A percentile compares a stretch with the other conserved stretches of the same genome.
phyloP scores from a whole-genome alignment of 441 rosid species.

The Mallotus repandus region DNA sequence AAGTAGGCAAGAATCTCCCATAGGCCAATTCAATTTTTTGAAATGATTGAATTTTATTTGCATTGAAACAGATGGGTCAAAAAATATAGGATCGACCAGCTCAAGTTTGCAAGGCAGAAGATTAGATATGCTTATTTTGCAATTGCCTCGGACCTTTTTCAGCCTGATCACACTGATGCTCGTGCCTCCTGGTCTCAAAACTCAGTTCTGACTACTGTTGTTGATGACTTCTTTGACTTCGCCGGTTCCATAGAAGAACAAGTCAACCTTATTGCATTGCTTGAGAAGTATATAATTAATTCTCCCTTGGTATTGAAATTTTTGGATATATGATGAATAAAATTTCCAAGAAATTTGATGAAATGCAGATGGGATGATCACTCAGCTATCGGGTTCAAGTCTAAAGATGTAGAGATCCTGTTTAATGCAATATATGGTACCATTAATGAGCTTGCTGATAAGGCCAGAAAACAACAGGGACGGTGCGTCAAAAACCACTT shows the following conservation, averaged over 20 bases:
- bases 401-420: constrained; percentile 7
- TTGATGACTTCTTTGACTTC: constrained; percentile 24
- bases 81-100: constrained; percentile 10
- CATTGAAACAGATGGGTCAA: constrained; percentile 18
- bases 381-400: constrained; percentile 8
- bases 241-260: constrained; percentile 23
- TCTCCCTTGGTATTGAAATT: no score
- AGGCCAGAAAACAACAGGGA: background rate
- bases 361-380: constrained; percentile 15
- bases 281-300: background rate
- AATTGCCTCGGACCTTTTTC: constrained; percentile 13
- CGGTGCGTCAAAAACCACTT: constrained; percentile 2
- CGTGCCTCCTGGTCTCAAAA: constrained; percentile 17
- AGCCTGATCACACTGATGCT: constrained; percentile 9
- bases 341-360: no score
- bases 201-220: constrained; percentile 1
- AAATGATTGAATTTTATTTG: no score
- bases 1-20: no score
- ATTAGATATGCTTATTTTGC: constrained; percentile 18
- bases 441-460: constrained; percentile 12
- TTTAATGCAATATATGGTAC: constrained; percentile 12
- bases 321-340: no score
- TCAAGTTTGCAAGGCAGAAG: constrained; percentile 17
- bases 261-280: constrained; percentile 11
- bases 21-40: no score